phyloP scores from a whole-genome alignment of 1,284 basidiomycete species.

The Cyathus olla region DNA sequence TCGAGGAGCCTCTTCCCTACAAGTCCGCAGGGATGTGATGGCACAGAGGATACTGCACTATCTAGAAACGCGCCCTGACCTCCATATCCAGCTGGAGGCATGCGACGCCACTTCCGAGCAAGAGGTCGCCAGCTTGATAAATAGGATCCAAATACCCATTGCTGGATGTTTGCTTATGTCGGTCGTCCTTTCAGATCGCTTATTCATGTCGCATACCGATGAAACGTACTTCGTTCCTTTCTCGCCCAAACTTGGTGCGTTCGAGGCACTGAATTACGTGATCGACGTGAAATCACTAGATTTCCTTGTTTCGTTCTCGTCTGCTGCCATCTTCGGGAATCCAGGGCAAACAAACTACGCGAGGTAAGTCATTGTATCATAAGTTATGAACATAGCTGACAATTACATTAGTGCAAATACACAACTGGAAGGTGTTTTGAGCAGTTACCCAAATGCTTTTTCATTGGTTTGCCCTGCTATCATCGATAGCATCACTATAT shows the following conservation, averaged over 20 bases:
- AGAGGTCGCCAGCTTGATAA: slow-evolving; percentile 25
- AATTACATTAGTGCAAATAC: slow-evolving; percentile 45
- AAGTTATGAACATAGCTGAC: not conserved
- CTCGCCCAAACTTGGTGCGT: slow-evolving; percentile 40
- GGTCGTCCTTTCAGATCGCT: slow-evolving; percentile 40
- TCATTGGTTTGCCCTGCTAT: slow-evolving; percentile 47
- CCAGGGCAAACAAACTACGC: slow-evolving; percentile 54
- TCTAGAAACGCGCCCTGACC: slow-evolving; percentile 35
- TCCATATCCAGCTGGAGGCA: slow-evolving; percentile 35
- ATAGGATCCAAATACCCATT: slow-evolving; percentile 25
- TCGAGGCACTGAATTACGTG: slow-evolving; percentile 29
- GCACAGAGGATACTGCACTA: slow-evolving; percentile 38
- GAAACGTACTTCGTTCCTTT: slow-evolving; percentile 40
- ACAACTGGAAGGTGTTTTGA: slow-evolving; percentile 37
- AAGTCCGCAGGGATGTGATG: slow-evolving; percentile 14
- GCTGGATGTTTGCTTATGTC: slow-evolving; percentile 51
- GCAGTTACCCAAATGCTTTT: slow-evolving; percentile 44
- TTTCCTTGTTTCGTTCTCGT: slow-evolving; percentile 50
- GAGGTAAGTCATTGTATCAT: slow-evolving; percentile 29
- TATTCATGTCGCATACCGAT: slow-evolving; percentile 39
- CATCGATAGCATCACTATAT: slow-evolving; percentile 32
- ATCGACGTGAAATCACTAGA: slow-evolving; percentile 37
- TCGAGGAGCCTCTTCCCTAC: slow-evolving; percentile 34
- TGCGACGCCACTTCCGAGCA: slow-evolving; percentile 36
- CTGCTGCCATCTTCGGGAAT: slow-evolving; percentile 46